These are phyloP conservation scores for Aspergillus coremiiformis DNA, from an alignment of 495 filamentous ascomycete genomes.

Conservation along the genomic window DNA sequence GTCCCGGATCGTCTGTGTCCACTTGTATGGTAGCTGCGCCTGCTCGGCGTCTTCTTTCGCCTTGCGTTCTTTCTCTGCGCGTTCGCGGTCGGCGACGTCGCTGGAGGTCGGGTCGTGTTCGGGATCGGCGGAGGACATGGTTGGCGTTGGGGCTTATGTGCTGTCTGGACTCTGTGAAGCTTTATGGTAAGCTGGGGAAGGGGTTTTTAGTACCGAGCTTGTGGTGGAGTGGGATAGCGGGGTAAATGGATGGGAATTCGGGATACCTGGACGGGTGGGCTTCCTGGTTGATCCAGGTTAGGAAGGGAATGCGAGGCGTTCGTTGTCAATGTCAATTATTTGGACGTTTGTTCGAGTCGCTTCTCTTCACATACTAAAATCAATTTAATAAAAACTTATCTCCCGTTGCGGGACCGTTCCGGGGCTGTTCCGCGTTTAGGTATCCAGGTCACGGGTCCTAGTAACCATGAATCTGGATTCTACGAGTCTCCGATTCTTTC, in stretches of 20 bases:
- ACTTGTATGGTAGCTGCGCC: constrained; percentile 90
- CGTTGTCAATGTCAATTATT: background rate
- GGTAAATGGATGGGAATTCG: background rate
- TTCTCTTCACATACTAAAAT: too few relatives aligned
- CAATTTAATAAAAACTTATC: too few relatives aligned
- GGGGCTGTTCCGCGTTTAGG: background rate
- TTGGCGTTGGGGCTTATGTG: background rate
- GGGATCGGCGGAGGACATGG: constrained; percentile 16
- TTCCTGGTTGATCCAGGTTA: too few relatives aligned
- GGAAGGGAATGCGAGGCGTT: too few relatives aligned
- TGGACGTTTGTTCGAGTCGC: background rate
- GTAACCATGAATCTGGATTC: too few relatives aligned
- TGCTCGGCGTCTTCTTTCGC: constrained; percentile 81
- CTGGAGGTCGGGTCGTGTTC: constrained; percentile 43
- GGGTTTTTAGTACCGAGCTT: background rate
- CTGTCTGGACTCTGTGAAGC: background rate
- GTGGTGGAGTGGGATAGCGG: background rate
- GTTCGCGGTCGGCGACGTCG: constrained; percentile 44
- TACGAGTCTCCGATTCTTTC: background rate
- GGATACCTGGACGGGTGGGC: background rate
- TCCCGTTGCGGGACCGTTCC: background rate
- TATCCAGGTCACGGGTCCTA: too few relatives aligned
- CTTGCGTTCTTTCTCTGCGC: constrained; percentile 58
- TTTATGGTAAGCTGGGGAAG: background rate
- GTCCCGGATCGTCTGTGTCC: constrained; percentile 92